A percentile compares a stretch with the other conserved stretches of the same genome.
These are phyloP conservation scores for Citrus australasica DNA, from an alignment of 345 rosid species.

Conservation along the genomic window DNA sequence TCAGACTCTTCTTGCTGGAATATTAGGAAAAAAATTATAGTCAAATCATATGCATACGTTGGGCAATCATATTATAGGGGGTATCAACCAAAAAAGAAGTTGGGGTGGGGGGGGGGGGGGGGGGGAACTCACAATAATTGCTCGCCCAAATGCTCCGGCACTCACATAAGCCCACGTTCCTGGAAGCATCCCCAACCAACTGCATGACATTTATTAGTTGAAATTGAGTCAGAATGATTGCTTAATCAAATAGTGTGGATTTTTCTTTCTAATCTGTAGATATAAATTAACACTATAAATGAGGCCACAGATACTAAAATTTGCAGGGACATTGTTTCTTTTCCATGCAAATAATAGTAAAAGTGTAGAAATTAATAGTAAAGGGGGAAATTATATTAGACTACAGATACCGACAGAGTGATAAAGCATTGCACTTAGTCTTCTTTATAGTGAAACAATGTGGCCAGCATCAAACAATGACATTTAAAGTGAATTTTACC, in stretches of 20 bases:
- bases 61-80: neutral
- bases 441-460: neutral
- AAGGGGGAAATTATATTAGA: neutral
- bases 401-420: neutral
- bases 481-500: neutral
- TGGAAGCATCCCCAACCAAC: conserved; percentile 99
- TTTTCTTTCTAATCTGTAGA: neutral
- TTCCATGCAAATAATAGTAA: neutral
- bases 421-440: neutral
- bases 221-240: conserved; percentile 13
- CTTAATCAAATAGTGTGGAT: neutral
- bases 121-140: conserved; percentile 66
- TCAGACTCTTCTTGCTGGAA: conserved; percentile 88
- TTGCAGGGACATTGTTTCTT: neutral
- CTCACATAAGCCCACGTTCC: conserved; percentile 99
- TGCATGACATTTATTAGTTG: conserved; percentile 31
- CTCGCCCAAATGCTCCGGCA: conserved; percentile 94
- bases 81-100: neutral
- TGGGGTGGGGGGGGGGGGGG: no score
- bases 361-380: neutral
- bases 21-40: neutral
- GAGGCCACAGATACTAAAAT: neutral
- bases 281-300: neutral
- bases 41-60: neutral
- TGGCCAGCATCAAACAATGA: neutral